These are phyloP conservation scores for Glycine soja DNA, from an alignment of 306 rosid genomes.

Conservation along the genomic window DNA sequence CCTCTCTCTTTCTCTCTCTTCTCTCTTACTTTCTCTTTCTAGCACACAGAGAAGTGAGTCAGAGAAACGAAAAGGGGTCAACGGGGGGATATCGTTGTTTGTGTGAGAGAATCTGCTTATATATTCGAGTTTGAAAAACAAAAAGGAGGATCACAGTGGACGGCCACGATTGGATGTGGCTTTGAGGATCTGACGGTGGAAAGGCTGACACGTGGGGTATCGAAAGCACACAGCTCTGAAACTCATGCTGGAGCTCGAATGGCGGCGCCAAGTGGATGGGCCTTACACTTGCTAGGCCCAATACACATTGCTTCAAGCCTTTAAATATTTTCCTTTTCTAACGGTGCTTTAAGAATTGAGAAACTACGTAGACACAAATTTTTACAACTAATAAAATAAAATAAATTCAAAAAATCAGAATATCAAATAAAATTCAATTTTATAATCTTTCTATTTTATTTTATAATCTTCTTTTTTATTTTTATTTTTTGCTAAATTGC, in stretches of 20 bases:
- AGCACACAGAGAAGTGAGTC: slow-evolving; percentile 37
- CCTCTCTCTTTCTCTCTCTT: not conserved
- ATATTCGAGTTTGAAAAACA: slow-evolving; percentile 29
- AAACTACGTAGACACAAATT: too few species aligned
- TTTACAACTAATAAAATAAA: too few species aligned
- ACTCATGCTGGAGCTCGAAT: not conserved
- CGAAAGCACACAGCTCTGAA: not conserved
- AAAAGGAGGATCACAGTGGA: slow-evolving; percentile 10
- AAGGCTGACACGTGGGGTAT: not conserved
- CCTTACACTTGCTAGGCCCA: not conserved
- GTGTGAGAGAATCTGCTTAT: slow-evolving; percentile 17
- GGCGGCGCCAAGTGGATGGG: not conserved
- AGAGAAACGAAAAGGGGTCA: slow-evolving; percentile 47
- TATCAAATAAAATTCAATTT: too few species aligned
- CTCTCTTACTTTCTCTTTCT: slow-evolving; percentile 29
- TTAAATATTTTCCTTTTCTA: too few species aligned
- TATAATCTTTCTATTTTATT: too few species aligned
- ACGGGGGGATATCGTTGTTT: slow-evolving; percentile 32
- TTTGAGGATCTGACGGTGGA: not conserved
- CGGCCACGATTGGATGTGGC: slow-evolving; percentile 2
- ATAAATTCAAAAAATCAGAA: too few species aligned
- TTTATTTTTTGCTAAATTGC: too few species aligned
- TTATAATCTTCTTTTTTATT: too few species aligned
- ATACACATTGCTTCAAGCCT: too few species aligned
- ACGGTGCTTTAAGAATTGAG: too few species aligned